These are phyloP conservation scores for Aureobasidium lini DNA, from an alignment of 2,329 filamentous ascomycete genomes.

Conservation along the genomic window DNA sequence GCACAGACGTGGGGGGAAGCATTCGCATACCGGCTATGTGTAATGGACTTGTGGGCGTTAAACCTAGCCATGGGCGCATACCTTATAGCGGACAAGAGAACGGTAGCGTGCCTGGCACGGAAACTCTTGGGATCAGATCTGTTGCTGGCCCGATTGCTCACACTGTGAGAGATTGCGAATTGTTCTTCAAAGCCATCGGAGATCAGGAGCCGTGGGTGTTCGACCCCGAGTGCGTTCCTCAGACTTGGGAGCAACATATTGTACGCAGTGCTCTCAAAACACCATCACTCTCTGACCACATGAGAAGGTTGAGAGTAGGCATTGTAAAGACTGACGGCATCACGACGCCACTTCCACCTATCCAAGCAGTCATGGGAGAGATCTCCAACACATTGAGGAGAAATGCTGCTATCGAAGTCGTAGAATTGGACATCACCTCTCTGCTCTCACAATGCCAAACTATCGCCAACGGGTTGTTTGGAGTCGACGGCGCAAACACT, in stretches of 20 bases:
- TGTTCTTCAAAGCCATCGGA: constrained; percentile 48
- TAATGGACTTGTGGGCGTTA: constrained; percentile 43
- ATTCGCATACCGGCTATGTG: constrained; percentile 46
- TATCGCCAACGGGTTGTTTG: constrained; percentile 51
- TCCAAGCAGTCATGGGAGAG: constrained; percentile 40
- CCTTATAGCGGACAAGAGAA: constrained; percentile 47
- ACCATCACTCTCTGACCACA: neutral
- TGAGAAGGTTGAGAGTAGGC: constrained; percentile 34
- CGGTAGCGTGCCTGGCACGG: constrained; percentile 39
- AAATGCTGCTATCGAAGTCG: constrained; percentile 39
- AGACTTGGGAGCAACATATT: constrained; percentile 30
- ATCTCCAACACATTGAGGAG: constrained; percentile 32
- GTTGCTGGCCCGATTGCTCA: constrained; percentile 41
- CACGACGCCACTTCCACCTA: constrained; percentile 45
- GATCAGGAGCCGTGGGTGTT: constrained; percentile 45
- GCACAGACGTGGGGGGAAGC: constrained; percentile 49
- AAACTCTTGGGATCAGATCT: constrained; percentile 37
- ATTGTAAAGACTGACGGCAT: constrained; percentile 45
- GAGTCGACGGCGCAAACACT: constrained; percentile 47
- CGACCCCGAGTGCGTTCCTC: constrained; percentile 37
- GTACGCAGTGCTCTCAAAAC: neutral
- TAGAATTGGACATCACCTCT: constrained; percentile 49
- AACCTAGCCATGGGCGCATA: constrained; percentile 39
- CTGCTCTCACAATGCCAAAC: constrained; percentile 49
- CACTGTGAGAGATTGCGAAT: constrained; percentile 44